Base-by-base conservation (phyloP, 139 green algal genomes). In the Bryopsis sp. region DNA sequence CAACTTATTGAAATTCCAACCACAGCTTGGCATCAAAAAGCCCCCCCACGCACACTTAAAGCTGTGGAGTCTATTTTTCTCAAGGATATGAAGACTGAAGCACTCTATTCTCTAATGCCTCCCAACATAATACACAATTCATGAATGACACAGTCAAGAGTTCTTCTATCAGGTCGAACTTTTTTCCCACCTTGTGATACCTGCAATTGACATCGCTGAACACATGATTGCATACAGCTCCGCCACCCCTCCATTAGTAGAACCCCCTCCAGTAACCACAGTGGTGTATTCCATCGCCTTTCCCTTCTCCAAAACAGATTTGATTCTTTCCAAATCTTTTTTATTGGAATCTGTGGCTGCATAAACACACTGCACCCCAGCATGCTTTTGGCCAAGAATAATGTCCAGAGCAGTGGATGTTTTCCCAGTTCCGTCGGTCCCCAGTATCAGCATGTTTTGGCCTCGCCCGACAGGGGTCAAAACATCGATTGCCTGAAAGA, bases 391-490 rank as follows among this genome's bases (percentile, higher is more conserved):
- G 6, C 78, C 86, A 29, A 86, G 59, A 2, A 92, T 70, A 0
- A 81, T 80, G 48, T 95, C 88, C 38, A 90, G 62, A 7, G 69
- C 84, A 29, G 89, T 71, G 0, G 39, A 65, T 22, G 78, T 83
- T 71, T 91, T 92, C 54, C 89, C 88, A 3, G 46, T 63, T 39
- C 78, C 79, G 6, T 47, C 26, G 6, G 76, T 77, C 0, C 89
- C 89, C 4, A 87, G 76, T 3, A 95, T 47, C 59, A 93, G 82
- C 76, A 90, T 76, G 1, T 76, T 80, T 34, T 88, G 79, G 7
- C 90, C 90, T n/a, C 84, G 77, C 0, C 89, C 90, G 31, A 96
- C 68, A 0, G 87, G 90, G 0, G 87, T 95, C 7, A 96, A 70
- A 7, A 83, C 76, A 67, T 96, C 89, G 32, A 96, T 28, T 0